Conservation (phyloP, 2,329 filamentous ascomycete genomes). For the Fusarium azukiicola region DNA sequence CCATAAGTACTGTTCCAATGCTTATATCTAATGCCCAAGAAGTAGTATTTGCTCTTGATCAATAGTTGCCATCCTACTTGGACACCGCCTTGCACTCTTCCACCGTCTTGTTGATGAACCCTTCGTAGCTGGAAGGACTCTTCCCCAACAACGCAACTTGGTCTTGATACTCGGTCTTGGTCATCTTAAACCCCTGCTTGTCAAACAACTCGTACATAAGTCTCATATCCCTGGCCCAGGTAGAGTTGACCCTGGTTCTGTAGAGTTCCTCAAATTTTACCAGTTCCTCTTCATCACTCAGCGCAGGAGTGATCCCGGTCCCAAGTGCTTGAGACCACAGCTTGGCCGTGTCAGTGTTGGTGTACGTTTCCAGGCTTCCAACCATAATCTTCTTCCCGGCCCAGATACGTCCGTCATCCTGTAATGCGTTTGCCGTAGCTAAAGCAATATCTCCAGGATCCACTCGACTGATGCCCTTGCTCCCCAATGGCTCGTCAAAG, state of each 20-base stretch:
- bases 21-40: no score
- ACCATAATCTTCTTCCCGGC: conserved; percentile 40
- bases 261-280: conserved; percentile 23
- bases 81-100: conserved; percentile 24
- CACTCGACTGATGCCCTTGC: conserved; percentile 36
- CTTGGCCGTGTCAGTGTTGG: conserved; percentile 19
- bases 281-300: conserved; percentile 25
- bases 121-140: conserved; percentile 25
- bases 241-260: background rate
- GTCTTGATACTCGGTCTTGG: conserved; percentile 32
- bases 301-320: background rate
- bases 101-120: conserved; percentile 26
- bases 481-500: conserved; percentile 40
- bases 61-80: background rate
- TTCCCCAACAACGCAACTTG: conserved; percentile 32
- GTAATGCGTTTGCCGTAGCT: conserved; percentile 30
- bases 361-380: conserved; percentile 34
- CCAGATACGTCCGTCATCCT: conserved; percentile 35
- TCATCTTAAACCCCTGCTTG: conserved; percentile 26
- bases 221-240: conserved; percentile 33
- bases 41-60: no score
- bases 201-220: conserved; percentile 41
- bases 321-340: conserved; percentile 35
- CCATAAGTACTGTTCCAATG: no score
- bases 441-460: conserved; percentile 35